phyloP scores from a whole-genome alignment of 75 land plant genomes.

The Pinus taeda region DNA sequence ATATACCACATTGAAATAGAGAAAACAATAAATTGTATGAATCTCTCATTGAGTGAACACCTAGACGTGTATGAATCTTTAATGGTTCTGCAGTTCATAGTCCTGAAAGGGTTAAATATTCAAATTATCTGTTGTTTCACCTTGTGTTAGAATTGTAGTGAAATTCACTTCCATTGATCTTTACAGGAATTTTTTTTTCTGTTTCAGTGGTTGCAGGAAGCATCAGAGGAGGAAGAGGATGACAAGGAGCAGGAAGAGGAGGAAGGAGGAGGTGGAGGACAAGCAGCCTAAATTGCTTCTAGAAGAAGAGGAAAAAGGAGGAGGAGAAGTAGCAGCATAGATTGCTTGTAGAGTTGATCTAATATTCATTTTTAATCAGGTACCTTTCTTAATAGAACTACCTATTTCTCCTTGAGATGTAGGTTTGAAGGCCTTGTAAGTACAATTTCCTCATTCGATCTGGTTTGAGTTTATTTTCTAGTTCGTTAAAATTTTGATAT shows the following conservation, averaged over 20 bases:
- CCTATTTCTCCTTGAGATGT: neutral
- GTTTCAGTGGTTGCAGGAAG: conserved; percentile 7
- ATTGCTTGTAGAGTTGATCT: neutral
- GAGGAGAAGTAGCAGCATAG: neutral
- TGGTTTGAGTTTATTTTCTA: neutral
- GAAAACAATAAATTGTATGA: no score
- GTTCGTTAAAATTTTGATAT: neutral
- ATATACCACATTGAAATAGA: no score
- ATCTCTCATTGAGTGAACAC: no score
- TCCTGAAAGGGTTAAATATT: no score
- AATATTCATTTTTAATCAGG: neutral
- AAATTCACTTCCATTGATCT: neutral
- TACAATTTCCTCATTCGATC: neutral
- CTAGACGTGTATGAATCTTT: no score
- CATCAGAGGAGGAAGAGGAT: neutral
- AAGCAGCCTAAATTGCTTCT: no score
- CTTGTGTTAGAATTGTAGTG: no score
- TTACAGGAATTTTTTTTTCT: neutral
- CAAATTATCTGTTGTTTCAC: no score
- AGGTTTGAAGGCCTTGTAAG: neutral
- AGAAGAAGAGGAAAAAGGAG: no score
- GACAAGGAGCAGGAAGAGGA: no score
- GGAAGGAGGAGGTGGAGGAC: no score
- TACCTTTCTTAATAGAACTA: neutral
- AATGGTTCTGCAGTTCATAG: no score